phyloP scores from a whole-genome alignment of 768 basidiomycete genomes.

The Mycena alexandri region DNA sequence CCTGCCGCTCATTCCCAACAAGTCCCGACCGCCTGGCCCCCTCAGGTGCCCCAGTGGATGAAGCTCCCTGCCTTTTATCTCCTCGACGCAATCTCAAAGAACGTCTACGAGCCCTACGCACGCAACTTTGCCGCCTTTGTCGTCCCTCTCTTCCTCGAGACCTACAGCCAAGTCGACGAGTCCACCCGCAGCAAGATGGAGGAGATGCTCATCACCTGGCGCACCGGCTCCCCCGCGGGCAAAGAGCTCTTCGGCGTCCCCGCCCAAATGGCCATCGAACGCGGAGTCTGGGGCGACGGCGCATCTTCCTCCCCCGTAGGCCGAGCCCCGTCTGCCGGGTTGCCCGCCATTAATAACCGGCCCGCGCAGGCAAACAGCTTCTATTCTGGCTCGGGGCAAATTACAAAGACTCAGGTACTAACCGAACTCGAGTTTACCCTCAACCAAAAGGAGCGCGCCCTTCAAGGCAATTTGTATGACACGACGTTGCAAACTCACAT shows the following conservation, averaged over 20 bases:
- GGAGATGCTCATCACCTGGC: conserved; percentile 97
- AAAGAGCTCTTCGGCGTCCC: conserved; percentile 88
- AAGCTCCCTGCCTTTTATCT: conserved; percentile 96
- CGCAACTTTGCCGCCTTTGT: conserved; percentile 86
- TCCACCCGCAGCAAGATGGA: conserved; percentile 94
- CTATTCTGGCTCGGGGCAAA: conserved; percentile 57
- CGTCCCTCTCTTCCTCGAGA: conserved; percentile 86
- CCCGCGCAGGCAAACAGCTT: conserved; percentile 46
- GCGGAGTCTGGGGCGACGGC: conserved; percentile 81
- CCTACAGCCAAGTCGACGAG: conserved; percentile 89
- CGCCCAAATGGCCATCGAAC: conserved; percentile 87
- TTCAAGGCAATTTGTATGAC: conserved; percentile 84
- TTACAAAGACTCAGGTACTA: conserved; percentile 84
- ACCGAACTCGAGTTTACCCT: conserved; percentile 87
- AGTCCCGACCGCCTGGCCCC: conserved; percentile 36
- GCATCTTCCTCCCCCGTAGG: conserved; percentile 57
- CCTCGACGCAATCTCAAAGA: conserved; percentile 97
- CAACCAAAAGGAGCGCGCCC: conserved; percentile 80
- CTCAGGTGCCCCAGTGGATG: conserved; percentile 88
- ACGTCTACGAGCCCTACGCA: conserved; percentile 94
- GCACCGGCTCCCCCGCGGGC: conserved; percentile 83
- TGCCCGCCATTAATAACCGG: conserved; percentile 27
- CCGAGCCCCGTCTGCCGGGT: conserved; percentile 35
- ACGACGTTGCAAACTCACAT: conserved; percentile 76
- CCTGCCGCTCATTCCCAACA: conserved; percentile 51